A percentile compares a stretch with the other conserved stretches of the same genome.
phyloP scores from a whole-genome alignment of 192 early-diverging fungal genomes.

The Linnemannia schmuckeri region DNA sequence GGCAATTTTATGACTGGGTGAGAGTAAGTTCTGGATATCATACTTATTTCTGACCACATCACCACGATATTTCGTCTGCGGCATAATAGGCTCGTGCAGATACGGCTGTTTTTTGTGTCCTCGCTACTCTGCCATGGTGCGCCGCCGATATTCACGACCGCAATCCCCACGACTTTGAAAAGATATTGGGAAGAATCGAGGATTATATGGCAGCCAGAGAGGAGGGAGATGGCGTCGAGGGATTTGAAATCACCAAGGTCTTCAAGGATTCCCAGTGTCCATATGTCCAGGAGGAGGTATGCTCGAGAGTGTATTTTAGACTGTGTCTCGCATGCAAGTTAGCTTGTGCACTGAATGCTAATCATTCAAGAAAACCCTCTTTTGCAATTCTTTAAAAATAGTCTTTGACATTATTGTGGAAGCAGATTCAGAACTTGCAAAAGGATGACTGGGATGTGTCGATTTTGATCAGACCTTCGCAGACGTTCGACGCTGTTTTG shows the following conservation, averaged over 20 bases:
- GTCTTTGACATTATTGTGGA: conserved; percentile 56
- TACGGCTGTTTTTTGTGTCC: conserved; percentile 79
- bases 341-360: background rate
- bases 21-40: background rate
- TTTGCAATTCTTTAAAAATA: conserved; percentile 8
- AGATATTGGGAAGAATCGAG: conserved; percentile 61
- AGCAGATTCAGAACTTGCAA: conserved; percentile 59
- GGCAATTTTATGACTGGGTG: background rate
- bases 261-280: conserved; percentile 51
- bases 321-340: too few relatives aligned
- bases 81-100: conserved; percentile 63
- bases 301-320: background rate
- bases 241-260: conserved; percentile 48
- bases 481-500: conserved; percentile 62
- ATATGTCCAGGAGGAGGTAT: conserved; percentile 53
- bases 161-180: conserved; percentile 63
- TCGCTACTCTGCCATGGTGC: conserved; percentile 84
- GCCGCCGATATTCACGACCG: conserved; percentile 64
- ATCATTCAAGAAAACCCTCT: background rate
- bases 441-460: conserved; percentile 62
- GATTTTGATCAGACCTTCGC: conserved; percentile 63
- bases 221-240: conserved; percentile 45
- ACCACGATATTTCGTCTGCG: background rate
- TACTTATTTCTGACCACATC: background rate
- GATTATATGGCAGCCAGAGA: conserved; percentile 64